phyloP scores from a whole-genome alignment of 805 yeast genomes.

The Cyberlindnera galapagoensis region DNA sequence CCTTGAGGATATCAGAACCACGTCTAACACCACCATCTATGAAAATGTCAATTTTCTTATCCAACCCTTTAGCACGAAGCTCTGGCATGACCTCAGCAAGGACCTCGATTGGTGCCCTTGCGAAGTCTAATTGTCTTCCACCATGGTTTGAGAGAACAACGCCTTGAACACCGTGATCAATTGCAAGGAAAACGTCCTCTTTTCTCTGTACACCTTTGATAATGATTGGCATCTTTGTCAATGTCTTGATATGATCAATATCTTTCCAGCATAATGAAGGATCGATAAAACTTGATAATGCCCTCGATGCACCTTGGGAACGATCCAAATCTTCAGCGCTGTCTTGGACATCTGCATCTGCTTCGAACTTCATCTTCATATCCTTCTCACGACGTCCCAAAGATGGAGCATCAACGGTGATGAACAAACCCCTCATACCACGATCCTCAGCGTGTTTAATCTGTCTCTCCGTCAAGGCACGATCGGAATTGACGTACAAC shows the following conservation, averaged over 20 bases:
- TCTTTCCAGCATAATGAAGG: constrained; percentile 62
- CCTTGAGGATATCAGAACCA: constrained; percentile 61
- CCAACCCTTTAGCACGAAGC: constrained; percentile 38
- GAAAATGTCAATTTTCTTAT: constrained; percentile 48
- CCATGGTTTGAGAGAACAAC: constrained; percentile 88
- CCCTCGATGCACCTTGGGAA: constrained; percentile 78
- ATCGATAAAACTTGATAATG: constrained; percentile 81
- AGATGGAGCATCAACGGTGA: constrained; percentile 91
- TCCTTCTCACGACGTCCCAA: constrained; percentile 90
- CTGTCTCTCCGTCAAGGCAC: constrained; percentile 52
- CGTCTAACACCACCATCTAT: constrained; percentile 68
- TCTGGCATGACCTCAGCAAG: constrained; percentile 62
- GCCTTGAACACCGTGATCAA: constrained; percentile 65
- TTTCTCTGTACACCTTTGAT: constrained; percentile 82
- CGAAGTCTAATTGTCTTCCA: constrained; percentile 79
- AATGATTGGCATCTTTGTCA: constrained; percentile 60
- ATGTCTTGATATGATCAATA: constrained; percentile 44
- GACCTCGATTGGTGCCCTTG: constrained; percentile 72
- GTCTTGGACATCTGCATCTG: constrained; percentile 42
- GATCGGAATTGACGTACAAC: constrained; percentile 74
- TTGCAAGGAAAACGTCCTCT: constrained; percentile 72
- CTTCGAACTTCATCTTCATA: constrained; percentile 55
- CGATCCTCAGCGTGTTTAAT: constrained; percentile 66
- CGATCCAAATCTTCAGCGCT: constrained; percentile 51
- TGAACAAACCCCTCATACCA: constrained; percentile 76